Conservation (phyloP, 108 stramenopile species). For the Chaetoceros muelleri region DNA sequence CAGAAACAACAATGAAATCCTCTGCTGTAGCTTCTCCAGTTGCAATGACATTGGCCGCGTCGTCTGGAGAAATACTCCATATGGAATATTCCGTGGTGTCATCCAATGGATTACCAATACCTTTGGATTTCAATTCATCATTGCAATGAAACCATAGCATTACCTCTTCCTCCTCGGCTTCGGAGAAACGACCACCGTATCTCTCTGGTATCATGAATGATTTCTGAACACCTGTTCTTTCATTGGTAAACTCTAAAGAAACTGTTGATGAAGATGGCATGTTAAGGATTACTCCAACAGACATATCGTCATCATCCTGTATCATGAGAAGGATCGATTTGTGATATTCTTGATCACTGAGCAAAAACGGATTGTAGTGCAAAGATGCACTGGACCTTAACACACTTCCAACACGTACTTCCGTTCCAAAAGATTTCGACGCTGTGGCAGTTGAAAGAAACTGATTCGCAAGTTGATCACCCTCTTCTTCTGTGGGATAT, state of each 20-base stretch:
- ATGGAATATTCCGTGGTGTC: slow-evolving; percentile 11
- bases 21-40: slow-evolving; percentile 19
- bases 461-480: slow-evolving; percentile 3
- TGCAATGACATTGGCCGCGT: slow-evolving; percentile 22
- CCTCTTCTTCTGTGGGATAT: slow-evolving; percentile 9
- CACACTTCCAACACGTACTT: not conserved
- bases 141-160: slow-evolving; percentile 33
- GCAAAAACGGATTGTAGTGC: slow-evolving; percentile 20
- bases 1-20: slow-evolving; percentile 43
- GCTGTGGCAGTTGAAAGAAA: not conserved
- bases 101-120: slow-evolving; percentile 24
- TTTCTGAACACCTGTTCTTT: not conserved
- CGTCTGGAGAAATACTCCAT: slow-evolving; percentile 26
- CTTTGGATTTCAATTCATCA: slow-evolving; percentile 11
- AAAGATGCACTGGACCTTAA: not conserved
- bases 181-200: slow-evolving; percentile 36
- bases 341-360: slow-evolving; percentile 49
- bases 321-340: slow-evolving; percentile 42
- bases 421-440: not conserved
- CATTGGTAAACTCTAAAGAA: slow-evolving; percentile 15
- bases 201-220: slow-evolving; percentile 21
- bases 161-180: slow-evolving; percentile 12
- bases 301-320: slow-evolving; percentile 35
- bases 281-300: slow-evolving; percentile 43
- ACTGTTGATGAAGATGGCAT: slow-evolving; percentile 22